phyloP scores from a whole-genome alignment of 129 eudicot species.

The Helianthus annuus region HanXRQr2.0-SUNRISE NC_035442.2:90482105-90482604 shows the following conservation, averaged over 20 bases:
- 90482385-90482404: neutral
- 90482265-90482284: too few species aligned
- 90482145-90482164: conserved; percentile 93
- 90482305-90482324: neutral
- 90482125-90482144: conserved; percentile 87
- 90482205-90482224: too few species aligned
- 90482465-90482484: conserved; percentile 20
- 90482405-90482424: neutral
- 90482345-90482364: neutral
- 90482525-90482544: conserved; percentile 24
- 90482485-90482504: conserved; percentile 21
- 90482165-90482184: conserved; percentile 97
- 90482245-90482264: too few species aligned
- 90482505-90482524: conserved; percentile 5
- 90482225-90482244: too few species aligned
- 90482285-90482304: too few species aligned
- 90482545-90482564: conserved; percentile 1
- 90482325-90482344: neutral
- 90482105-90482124: conserved; percentile 47
- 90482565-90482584: too few species aligned
- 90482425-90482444: neutral
- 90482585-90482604: too few species aligned
- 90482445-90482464: conserved; percentile 18
- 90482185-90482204: conserved; percentile 31
- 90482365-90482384: neutral